These are phyloP conservation scores for Camelina neglecta DNA, from an alignment of 345 rosid genomes.

Conservation along the genomic window DNA sequence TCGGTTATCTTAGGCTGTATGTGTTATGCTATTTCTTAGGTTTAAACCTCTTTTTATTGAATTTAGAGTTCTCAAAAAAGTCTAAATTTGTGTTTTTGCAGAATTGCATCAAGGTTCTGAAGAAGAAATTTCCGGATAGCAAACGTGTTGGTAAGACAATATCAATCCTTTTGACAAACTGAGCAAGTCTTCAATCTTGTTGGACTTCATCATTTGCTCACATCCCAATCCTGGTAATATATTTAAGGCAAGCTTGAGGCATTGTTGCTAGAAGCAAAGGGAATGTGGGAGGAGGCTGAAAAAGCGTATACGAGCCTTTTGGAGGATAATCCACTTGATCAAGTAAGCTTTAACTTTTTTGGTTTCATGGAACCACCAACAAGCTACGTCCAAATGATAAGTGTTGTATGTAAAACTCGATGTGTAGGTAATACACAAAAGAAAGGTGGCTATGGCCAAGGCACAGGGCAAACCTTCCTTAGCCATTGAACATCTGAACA, in stretches of 20 bases:
- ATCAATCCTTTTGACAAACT: constrained; percentile 13
- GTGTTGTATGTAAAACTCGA: constrained; percentile 5
- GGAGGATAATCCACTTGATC: constrained; percentile 92
- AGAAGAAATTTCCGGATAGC: constrained; percentile 84
- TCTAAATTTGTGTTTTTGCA: constrained; percentile 42
- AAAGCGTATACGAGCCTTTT: constrained; percentile 84
- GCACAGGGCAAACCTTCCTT: constrained; percentile 75
- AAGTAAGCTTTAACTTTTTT: constrained; percentile 49
- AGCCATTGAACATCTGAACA: constrained; percentile 86
- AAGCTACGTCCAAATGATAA: constrained; percentile 19
- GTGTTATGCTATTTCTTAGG: not conserved
- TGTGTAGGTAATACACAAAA: constrained; percentile 72
- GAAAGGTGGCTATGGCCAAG: constrained; percentile 90
- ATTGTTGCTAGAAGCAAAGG: constrained; percentile 92
- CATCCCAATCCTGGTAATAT: constrained; percentile 26
- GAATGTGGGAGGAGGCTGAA: constrained; percentile 91
- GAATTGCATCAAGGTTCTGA: constrained; percentile 83
- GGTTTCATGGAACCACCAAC: constrained; percentile 27
- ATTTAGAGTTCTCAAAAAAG: constrained; percentile 14
- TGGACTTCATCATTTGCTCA: constrained; percentile 17
- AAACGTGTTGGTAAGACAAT: constrained; percentile 87
- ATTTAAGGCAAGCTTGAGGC: constrained; percentile 84
- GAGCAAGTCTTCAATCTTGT: constrained; percentile 7
- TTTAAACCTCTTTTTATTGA: constrained; percentile 1
- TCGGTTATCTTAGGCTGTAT: constrained; percentile 2